A percentile compares a stretch with the other conserved stretches of the same genome.
phyloP scores from a whole-genome alignment of 2,329 filamentous ascomycete species.

The Calonectria leucothoes region DNA sequence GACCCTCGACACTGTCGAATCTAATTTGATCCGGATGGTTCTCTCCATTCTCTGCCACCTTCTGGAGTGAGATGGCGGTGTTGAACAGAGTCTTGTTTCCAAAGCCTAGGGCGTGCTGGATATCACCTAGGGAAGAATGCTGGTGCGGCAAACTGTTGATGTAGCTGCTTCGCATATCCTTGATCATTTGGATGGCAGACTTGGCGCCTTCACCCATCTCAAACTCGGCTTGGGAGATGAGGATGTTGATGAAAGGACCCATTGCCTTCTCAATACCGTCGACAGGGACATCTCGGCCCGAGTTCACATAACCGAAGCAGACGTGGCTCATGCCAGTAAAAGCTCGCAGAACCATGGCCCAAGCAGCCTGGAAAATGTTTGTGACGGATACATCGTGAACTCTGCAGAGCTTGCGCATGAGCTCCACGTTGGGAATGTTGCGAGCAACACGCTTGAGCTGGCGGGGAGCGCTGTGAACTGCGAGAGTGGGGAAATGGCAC shows the following conservation, averaged over 20 bases:
- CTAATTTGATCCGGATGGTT: neutral
- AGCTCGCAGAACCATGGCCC: conserved; percentile 61
- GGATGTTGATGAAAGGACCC: conserved; percentile 66
- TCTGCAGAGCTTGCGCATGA: neutral
- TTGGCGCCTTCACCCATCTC: neutral
- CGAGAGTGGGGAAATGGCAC: neutral
- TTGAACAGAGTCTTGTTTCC: conserved; percentile 7
- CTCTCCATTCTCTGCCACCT: neutral
- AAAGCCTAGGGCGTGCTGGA: conserved; percentile 5
- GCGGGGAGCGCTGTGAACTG: neutral
- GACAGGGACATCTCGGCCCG: conserved; percentile 65
- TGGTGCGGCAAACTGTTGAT: conserved; percentile 8
- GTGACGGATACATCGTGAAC: conserved; percentile 56
- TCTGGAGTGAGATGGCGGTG: conserved; percentile 9
- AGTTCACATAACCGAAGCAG: conserved; percentile 65
- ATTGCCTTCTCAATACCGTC: conserved; percentile 59
- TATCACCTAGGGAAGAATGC: neutral
- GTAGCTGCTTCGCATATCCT: neutral
- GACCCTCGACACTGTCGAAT: neutral
- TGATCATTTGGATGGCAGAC: neutral
- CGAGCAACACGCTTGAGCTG: neutral
- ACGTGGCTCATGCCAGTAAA: conserved; percentile 61
- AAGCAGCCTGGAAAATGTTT: conserved; percentile 62
- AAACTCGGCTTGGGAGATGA: conserved; percentile 46
- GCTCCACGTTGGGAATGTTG: neutral